Evolutionary conservation across 2,329 filamentous ascomycete species (phyloP).

Genomic region (Bimuria novae-zelandiae): DNA sequence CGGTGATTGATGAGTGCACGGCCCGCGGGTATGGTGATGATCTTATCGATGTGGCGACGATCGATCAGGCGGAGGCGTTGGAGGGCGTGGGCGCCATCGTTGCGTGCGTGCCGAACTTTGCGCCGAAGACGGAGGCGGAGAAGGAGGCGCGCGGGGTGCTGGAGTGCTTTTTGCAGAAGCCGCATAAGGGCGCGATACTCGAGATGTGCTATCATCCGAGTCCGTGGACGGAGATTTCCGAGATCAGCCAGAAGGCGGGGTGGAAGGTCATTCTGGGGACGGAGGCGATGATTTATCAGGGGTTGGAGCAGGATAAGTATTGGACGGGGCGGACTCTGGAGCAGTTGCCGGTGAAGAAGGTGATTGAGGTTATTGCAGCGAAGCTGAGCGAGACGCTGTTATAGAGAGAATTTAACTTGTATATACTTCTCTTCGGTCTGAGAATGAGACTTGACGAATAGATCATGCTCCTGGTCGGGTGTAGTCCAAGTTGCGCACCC

Average conservation of each 20-base stretch:
- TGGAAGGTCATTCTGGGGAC: conserved; percentile 79
- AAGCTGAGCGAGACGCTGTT: conserved; percentile 29
- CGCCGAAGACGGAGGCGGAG: conserved; percentile 69
- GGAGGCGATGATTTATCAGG: conserved; percentile 78
- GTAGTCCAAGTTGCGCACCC: conserved; percentile 70
- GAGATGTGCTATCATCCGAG: conserved; percentile 85
- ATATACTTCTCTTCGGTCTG: conserved; percentile 6
- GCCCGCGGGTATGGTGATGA: conserved; percentile 63
- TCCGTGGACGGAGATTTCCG: conserved; percentile 66
- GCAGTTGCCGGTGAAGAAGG: conserved; percentile 63
- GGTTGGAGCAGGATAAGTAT: conserved; percentile 65
- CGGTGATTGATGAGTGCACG: conserved; percentile 68
- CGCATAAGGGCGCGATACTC: conserved; percentile 69
- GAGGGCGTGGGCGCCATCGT: conserved; percentile 70
- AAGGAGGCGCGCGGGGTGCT: conserved; percentile 61
- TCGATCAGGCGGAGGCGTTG: conserved; percentile 63
- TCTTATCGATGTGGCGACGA: conserved; percentile 65
- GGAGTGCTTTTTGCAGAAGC: conserved; percentile 54
- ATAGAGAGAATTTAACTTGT: conserved; percentile 11
- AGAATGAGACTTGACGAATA: conserved; percentile 19
- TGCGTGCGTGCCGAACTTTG: conserved; percentile 75
- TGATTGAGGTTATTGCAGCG: conserved; percentile 58
- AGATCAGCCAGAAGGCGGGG: conserved; percentile 62
- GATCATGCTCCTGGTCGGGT: conserved; percentile 62
- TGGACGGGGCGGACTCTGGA: conserved; percentile 68